phyloP scores from a whole-genome alignment of 345 rosid species.

The Crucihimalaya himalaica region DNA sequence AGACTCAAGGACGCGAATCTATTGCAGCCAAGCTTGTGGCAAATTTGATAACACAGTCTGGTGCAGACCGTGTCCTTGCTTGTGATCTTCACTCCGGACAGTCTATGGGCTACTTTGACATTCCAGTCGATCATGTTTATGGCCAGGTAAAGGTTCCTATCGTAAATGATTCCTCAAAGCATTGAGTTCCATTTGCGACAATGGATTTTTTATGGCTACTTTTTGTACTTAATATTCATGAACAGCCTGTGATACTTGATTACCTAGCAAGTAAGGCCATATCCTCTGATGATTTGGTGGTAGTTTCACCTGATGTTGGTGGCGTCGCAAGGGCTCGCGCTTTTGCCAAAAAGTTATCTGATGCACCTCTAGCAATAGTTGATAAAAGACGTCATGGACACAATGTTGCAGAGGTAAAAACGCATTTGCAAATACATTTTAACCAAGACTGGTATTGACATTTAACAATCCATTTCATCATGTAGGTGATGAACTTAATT shows the following conservation, averaged over 20 bases:
- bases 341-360: constrained; percentile 91
- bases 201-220: neutral
- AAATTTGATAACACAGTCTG: constrained; percentile 63
- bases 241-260: constrained; percentile 94
- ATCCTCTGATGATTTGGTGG: constrained; percentile 85
- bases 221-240: constrained; percentile 15
- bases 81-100: constrained; percentile 99
- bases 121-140: constrained; percentile 94
- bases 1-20: constrained; percentile 98
- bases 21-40: constrained; percentile 67
- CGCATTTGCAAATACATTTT: neutral
- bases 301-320: constrained; percentile 99
- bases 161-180: neutral
- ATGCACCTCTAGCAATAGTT: constrained; percentile 97
- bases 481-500: constrained; percentile 95
- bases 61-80: constrained; percentile 96
- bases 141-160: constrained; percentile 64
- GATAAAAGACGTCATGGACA: constrained; percentile 97
- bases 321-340: constrained; percentile 98
- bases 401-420: constrained; percentile 89
- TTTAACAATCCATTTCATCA: neutral
- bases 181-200: neutral
- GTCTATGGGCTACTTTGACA: constrained; percentile 99
- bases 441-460: neutral
- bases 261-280: constrained; percentile 93